phyloP scores from a whole-genome alignment of 441 rosid genomes.

The Euphorbia celastroides region DNA sequence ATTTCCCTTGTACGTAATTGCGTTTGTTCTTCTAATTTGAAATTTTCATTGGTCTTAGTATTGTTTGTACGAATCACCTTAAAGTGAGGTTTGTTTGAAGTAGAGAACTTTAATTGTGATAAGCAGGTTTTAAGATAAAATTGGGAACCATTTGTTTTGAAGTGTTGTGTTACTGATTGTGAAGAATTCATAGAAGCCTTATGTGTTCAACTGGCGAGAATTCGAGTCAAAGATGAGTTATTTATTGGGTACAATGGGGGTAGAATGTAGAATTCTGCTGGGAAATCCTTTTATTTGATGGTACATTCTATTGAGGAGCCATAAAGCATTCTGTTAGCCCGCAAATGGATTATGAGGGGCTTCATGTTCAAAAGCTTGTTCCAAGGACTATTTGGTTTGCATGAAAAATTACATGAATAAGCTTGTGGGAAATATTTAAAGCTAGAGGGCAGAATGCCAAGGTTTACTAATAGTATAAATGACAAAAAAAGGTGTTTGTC shows the following conservation, averaged over 20 bases:
- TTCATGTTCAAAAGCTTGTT: background rate
- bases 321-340: background rate
- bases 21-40: conserved; percentile 2
- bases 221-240: background rate
- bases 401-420: background rate
- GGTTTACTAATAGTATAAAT: background rate
- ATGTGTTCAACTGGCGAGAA: background rate
- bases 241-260: background rate
- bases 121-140: background rate
- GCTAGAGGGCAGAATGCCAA: background rate
- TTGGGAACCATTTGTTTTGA: background rate
- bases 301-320: background rate
- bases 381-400: background rate
- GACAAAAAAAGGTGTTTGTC: background rate
- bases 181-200: background rate
- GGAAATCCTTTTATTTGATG: background rate
- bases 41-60: background rate
- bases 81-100: background rate
- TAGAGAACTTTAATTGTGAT: background rate
- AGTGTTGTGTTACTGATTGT: background rate
- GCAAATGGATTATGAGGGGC: background rate
- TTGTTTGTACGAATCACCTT: background rate
- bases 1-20: conserved; percentile 13
- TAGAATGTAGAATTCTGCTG: background rate
- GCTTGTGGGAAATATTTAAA: background rate